phyloP scores from a whole-genome alignment of 192 early-diverging fungal genomes.

The Linnemannia hyalina region DNA sequence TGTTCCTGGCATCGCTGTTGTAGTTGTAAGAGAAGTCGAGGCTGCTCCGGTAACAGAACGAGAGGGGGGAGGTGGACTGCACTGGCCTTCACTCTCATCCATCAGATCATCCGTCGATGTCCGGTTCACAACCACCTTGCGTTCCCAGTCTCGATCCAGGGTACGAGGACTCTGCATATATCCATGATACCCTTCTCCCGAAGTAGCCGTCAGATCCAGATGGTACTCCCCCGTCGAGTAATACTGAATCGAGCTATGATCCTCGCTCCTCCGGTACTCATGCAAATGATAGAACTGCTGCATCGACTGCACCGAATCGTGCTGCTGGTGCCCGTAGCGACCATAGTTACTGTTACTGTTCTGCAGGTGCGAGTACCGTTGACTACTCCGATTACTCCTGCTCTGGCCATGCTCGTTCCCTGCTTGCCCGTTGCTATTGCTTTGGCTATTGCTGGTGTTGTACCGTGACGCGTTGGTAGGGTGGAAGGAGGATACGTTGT shows the following conservation, averaged over 20 bases:
- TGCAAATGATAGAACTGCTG: slow-evolving; percentile 39
- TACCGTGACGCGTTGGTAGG: neutral
- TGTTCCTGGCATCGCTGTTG: neutral
- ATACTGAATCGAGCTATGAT: neutral
- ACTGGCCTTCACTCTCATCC: neutral
- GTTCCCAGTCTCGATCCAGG: too few species aligned
- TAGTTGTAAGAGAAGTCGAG: neutral
- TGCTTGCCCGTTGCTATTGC: too few species aligned
- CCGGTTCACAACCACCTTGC: neutral
- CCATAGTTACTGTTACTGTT: neutral
- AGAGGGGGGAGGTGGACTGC: neutral
- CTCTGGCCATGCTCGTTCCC: neutral
- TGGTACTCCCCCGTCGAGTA: neutral
- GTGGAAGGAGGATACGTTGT: neutral
- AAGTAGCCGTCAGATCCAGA: neutral
- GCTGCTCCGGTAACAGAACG: too few species aligned
- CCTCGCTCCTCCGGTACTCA: neutral
- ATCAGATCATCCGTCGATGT: neutral
- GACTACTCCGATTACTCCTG: slow-evolving; percentile 11
- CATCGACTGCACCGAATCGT: slow-evolving; percentile 48
- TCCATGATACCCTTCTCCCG: neutral
- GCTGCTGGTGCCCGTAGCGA: slow-evolving; percentile 13
- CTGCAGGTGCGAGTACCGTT: neutral
- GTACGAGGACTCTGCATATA: neutral
- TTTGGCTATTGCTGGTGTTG: neutral